These are phyloP conservation scores for Carex parvula DNA, from an alignment of 176 grass and related monocot genomes.

Conservation along the genomic window DNA sequence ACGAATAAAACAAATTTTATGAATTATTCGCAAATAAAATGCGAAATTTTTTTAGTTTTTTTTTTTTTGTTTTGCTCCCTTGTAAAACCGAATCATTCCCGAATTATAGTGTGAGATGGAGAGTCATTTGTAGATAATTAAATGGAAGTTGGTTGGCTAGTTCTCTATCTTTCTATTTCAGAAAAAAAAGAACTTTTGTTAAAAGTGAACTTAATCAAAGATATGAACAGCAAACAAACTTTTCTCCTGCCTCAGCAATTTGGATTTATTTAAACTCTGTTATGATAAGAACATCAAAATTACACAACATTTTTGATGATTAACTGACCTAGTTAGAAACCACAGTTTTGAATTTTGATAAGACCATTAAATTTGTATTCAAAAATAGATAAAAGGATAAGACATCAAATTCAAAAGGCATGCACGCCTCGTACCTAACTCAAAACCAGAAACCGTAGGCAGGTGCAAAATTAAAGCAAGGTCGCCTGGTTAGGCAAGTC, in stretches of 20 bases:
- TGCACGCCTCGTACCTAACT: background rate
- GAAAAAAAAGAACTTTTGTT: background rate
- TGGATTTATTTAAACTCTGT: background rate
- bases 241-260: background rate
- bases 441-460: constrained; percentile 10
- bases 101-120: no score
- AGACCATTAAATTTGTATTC: background rate
- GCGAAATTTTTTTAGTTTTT: no score
- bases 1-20: no score
- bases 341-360: background rate
- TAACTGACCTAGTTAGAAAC: background rate
- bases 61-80: no score
- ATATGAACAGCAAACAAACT: background rate
- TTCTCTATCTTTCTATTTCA: no score
- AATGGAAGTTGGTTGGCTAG: no score
- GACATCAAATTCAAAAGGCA: background rate
- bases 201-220: background rate
- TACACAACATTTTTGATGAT: background rate
- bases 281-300: background rate
- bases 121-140: no score
- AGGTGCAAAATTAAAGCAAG: background rate
- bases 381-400: background rate
- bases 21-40: no score
- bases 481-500: background rate
- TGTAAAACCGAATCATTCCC: no score